A percentile compares a stretch with the other conserved stretches of the same genome.
phyloP scores from a whole-genome alignment of 2,329 filamentous ascomycete species.

The Chaetothyriales sp. region DNA sequence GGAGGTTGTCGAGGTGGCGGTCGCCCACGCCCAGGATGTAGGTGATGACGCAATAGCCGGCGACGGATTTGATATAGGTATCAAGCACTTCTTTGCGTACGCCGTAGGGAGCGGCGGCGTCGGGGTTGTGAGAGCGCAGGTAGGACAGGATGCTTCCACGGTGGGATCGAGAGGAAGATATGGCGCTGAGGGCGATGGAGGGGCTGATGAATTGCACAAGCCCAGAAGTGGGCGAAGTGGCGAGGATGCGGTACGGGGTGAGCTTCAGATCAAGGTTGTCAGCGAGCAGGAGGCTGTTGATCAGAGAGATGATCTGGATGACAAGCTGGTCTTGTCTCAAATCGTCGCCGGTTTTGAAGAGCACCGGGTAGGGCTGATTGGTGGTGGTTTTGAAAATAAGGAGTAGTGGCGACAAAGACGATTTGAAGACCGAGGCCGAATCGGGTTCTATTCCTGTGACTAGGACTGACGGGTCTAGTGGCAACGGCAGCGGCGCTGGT shows the following conservation, averaged over 20 bases:
- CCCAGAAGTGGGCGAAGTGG: constrained; percentile 76
- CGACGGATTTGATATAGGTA: constrained; percentile 88
- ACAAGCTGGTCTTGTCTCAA: constrained; percentile 93
- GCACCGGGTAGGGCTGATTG: constrained; percentile 56
- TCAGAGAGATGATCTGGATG: constrained; percentile 92
- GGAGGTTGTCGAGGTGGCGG: constrained; percentile 85
- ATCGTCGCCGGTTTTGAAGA: constrained; percentile 96
- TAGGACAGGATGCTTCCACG: constrained; percentile 67
- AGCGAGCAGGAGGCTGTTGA: constrained; percentile 90
- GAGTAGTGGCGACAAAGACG: constrained; percentile 78
- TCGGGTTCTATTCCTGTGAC: constrained; percentile 71
- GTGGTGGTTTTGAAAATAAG: constrained; percentile 57
- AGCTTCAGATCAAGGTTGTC: constrained; percentile 93
- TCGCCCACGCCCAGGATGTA: constrained; percentile 95
- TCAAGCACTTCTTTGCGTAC: constrained; percentile 88
- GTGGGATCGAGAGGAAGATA: constrained; percentile 57
- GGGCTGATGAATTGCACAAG: constrained; percentile 79
- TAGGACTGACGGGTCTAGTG: constrained; percentile 70
- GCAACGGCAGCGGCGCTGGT: constrained; percentile 74
- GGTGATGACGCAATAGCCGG: constrained; percentile 96
- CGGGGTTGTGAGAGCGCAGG: constrained; percentile 77
- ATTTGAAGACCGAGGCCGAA: constrained; percentile 88
- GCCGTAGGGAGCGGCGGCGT: constrained; percentile 64
- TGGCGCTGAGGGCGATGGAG: constrained; percentile 69
- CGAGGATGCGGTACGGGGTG: constrained; percentile 90